Evolutionary conservation across 495 filamentous ascomycete species (phyloP), one percentile per base, ranked within the genome.

Genomic region (Penicillium turbatum): DNA sequence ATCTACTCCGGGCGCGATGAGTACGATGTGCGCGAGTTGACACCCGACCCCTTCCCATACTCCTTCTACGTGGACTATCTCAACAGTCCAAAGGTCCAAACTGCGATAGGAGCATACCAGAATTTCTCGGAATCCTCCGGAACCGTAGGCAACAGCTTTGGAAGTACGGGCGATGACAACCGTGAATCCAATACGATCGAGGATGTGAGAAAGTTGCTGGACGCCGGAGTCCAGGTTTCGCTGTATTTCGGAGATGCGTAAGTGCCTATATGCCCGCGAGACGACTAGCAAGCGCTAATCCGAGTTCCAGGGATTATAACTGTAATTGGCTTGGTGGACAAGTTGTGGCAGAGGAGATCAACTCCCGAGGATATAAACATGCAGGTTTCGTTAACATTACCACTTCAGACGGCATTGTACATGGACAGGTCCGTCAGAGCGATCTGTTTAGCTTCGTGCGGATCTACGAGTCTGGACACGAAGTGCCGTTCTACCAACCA

Each of bases 401-500:
- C 3, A 83, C 81, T 1, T 71, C 71, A n/a, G 82, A 85, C 59
- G 70, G 65, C 13, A 63, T 83, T 24, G 73, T 79, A 8, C 80
- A 84, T 50, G 87, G 87, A 5, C 80, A 82, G 40, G 83, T 87
- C 21, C 79, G 84, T 9, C 84, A 89, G 57, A 78, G 79, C 49
- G 85, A 81, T 17, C 81, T 84, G 63, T 84, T 88, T 54, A 83
- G 82, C 29, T 91, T 89, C 64, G 76, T 79, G 26, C 78, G 86
- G 2, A 74, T 89, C 9, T 89, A 84, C 62, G 75, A 88, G 57
- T 81, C 84, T 10, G 87, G 87, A 0, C 87, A 91, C 60, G 78
- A 82, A 46, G 81, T 88, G 9, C 86, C 87, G 1, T 81, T 85
- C 34, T 88, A 89, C 58, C 83, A 86, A 61, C 86, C 86, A 0